phyloP scores from a whole-genome alignment of 192 early-diverging fungal genomes.

The Gigaspora rosea region DNA sequence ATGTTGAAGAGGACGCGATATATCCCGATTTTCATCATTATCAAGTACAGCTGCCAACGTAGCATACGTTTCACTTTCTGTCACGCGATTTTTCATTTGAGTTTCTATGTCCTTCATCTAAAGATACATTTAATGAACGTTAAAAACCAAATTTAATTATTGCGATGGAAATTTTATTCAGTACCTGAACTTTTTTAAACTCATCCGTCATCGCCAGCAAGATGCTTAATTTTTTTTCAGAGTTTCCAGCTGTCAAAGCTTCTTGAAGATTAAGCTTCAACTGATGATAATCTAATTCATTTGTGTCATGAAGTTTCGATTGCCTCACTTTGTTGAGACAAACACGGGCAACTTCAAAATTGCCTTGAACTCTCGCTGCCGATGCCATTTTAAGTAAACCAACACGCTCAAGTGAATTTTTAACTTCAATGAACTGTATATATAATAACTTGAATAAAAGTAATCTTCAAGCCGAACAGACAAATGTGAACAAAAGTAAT shows the following conservation, averaged over 20 bases:
- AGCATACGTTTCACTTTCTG: slow-evolving; percentile 38
- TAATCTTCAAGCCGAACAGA: background rate
- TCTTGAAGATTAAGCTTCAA: slow-evolving; percentile 36
- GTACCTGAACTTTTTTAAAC: slow-evolving; percentile 30
- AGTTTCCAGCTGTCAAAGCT: slow-evolving; percentile 22
- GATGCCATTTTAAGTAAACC: slow-evolving; percentile 48
- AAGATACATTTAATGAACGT: background rate
- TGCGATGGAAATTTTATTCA: background rate
- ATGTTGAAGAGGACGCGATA: background rate
- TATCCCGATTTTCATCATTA: background rate
- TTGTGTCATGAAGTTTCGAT: slow-evolving; percentile 33
- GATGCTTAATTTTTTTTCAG: slow-evolving; percentile 17
- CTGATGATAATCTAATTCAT: slow-evolving; percentile 34
- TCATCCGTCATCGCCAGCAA: slow-evolving; percentile 26
- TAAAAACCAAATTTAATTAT: background rate
- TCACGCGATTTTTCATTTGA: slow-evolving; percentile 26
- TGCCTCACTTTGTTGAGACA: slow-evolving; percentile 44
- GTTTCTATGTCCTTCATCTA: background rate
- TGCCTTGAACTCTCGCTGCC: slow-evolving; percentile 62
- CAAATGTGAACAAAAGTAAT: background rate
- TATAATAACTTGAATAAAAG: background rate
- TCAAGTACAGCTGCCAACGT: slow-evolving; percentile 8
- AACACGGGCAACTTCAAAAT: slow-evolving; percentile 56
- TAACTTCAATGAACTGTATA: slow-evolving; percentile 32
- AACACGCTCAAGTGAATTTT: slow-evolving; percentile 23